Evolutionary conservation across 2,329 filamentous ascomycete genomes (phyloP), one percentile per base, ranked within the genome.

Genomic region (Fusarium buharicum): DNA sequence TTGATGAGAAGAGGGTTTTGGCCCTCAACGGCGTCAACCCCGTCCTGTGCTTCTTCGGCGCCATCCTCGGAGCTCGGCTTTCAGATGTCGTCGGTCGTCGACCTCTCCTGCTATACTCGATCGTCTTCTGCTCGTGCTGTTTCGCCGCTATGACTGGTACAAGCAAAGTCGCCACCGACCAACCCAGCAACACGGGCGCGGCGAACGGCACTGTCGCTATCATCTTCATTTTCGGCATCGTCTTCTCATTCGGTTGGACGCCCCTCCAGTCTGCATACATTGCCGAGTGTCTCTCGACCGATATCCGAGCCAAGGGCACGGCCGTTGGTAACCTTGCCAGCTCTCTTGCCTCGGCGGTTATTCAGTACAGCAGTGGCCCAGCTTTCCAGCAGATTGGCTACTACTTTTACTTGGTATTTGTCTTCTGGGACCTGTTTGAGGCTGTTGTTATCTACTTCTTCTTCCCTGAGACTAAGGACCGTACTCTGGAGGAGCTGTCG

Each of bases 71-170:
- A 40, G 84, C 85, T 4, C 76, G 79, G 13, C 76, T 87, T 45
- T 84, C 84, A 2, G 85, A 87, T 34, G 78, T 79, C 2, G 56
- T 87, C 6, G 84, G 86, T n/a, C 83, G 86, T 33, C 82, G 86
- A 3, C 82, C 83, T 0, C 73, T 86, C 8, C 72, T 86, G 12
- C 70, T 86, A 4, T 78, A 76, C 68, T 77, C 78, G 4, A 81
- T 79, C 36, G 68, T 81, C 11, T 80, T 80, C 55, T 77, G 76
- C 46, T 80, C 79, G 0, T 63, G 75, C 57, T 82, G 80, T 67
- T 83, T 83, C 44, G 79, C 79, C 31, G 72, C 81, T 62, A 79
- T 84, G 46, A 82, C 80, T 0, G 80, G 79, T 3, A 82, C 80
- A 0, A 78, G 76, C 59, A 82, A 82, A 64, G 43, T 79, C 24